Evolutionary conservation across 768 basidiomycete species (phyloP).

Genomic region (Cantharellus cinnabarinus): DNA sequence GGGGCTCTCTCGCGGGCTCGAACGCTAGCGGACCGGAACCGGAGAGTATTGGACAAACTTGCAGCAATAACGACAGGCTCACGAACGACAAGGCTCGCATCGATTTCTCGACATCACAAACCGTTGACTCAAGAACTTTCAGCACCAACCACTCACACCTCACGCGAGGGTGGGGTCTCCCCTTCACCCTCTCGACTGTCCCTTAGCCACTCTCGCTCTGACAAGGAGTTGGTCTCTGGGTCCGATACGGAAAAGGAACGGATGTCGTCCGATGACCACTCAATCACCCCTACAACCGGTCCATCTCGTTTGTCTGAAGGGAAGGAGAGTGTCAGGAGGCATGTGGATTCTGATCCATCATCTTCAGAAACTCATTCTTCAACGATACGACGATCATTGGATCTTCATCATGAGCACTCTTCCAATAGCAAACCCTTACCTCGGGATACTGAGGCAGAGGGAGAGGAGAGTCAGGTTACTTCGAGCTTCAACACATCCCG

Average conservation of each 20-base stretch:
- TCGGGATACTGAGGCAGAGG: neutral
- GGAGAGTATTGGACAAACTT: slow-evolving; percentile 56
- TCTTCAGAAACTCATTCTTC: neutral
- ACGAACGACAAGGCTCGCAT: slow-evolving; percentile 39
- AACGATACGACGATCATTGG: neutral
- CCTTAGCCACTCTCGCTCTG: slow-evolving; percentile 3
- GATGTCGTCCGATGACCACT: neutral
- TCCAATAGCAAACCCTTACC: neutral
- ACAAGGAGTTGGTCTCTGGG: slow-evolving; percentile 29
- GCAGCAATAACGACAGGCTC: slow-evolving; percentile 24
- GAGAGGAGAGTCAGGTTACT: neutral
- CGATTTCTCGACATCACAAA: slow-evolving; percentile 15
- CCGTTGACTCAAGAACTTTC: slow-evolving; percentile 18
- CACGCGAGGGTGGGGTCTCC: slow-evolving; percentile 7
- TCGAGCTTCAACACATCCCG: neutral
- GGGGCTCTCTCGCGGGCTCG: slow-evolving; percentile 43
- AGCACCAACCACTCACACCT: slow-evolving; percentile 5
- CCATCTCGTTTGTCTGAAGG: neutral
- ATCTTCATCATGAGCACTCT: neutral
- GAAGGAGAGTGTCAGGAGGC: neutral
- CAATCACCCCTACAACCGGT: neutral
- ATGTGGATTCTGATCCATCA: neutral
- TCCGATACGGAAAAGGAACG: slow-evolving; percentile 49
- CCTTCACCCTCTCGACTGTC: slow-evolving; percentile 18
- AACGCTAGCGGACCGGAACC: slow-evolving; percentile 50